Conservation (phyloP, 164 flowering plant species). For the Brasenia schreberi region DNA sequence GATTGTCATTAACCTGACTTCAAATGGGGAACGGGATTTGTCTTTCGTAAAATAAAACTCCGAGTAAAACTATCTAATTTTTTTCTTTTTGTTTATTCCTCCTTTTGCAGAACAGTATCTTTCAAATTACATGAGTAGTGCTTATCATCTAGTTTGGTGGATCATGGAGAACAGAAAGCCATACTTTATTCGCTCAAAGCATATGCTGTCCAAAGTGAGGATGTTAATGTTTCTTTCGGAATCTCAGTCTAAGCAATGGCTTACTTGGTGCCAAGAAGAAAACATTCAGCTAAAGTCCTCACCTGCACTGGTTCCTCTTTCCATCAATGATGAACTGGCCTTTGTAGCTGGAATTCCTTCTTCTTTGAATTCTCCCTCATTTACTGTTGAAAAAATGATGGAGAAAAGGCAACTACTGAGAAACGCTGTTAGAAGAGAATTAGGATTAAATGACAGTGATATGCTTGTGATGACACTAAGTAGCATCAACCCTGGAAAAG, state of each 20-base stretch:
- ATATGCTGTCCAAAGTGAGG: constrained; percentile 59
- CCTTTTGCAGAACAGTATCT: constrained; percentile 68
- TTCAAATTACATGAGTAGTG: constrained; percentile 51
- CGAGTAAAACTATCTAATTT: not conserved
- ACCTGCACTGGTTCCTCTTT: constrained; percentile 62
- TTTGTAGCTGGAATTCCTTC: constrained; percentile 82
- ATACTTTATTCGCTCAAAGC: constrained; percentile 77
- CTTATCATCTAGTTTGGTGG: constrained; percentile 93
- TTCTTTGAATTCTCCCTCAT: constrained; percentile 71
- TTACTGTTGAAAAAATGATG: constrained; percentile 55
- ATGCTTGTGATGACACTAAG: constrained; percentile 82
- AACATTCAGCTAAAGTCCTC: constrained; percentile 49
- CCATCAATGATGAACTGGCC: constrained; percentile 92
- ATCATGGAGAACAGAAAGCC: constrained; percentile 94
- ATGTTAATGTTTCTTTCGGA: constrained; percentile 74
- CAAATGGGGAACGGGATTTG: no score
- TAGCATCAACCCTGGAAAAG: constrained; percentile 92
- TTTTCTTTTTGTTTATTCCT: not conserved
- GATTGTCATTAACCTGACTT: no score
- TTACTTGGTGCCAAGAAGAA: constrained; percentile 87
- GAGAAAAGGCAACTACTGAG: constrained; percentile 55
- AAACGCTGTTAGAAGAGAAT: constrained; percentile 64
- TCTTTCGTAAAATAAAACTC: no score
- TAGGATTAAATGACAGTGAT: constrained; percentile 76
- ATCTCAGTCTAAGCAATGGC: constrained; percentile 81